Evolutionary conservation across 805 yeast species (phyloP), one percentile per base, ranked within the genome.

Genomic region (Millerago galiae): DNA sequence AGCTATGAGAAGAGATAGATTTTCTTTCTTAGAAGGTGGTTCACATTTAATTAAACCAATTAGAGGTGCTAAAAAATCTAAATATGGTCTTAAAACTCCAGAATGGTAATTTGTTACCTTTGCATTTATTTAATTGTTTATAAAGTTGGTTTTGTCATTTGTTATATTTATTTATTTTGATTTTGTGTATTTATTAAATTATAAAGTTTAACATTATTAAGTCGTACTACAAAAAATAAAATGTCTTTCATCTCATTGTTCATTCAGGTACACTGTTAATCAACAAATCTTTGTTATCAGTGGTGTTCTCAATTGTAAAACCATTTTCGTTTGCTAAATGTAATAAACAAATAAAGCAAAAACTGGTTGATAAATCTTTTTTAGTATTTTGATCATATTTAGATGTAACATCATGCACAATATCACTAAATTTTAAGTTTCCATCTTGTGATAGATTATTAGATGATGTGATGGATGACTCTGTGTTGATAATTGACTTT

Each of bases 21-120:
- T 85, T 63, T 87, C 96, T 9, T 93, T 95, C 79, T 77, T 90
- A 61, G 97, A 90, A 71, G 89, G 93, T 50, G 95, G 95, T 35
- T 76, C 91, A 18, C 74, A 74, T 48, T 68, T 81, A 46, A 65
- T 82, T 38, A 72, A 72, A 53, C 93, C 95, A 26, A 71, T 75
- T 37, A 72, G 56, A 48, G 90, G 89, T 35, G 61, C 87, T 31
- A 83, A 83, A 68, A 81, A 78, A 67, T 74, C 82, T 44, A 70
- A 70, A 47, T 79, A 66, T 55, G 90, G 89, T 47, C 72, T 75
- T 47, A 76, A 67, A 48, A 75, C 87, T 42, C 88, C 80, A 66
- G 91, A 83, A 62, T 83, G 91, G 91, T 83, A 62, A 66, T 15
- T 21, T 30, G 15, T 25, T 32, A 9, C 9, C 13, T 26, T 24